phyloP scores from a whole-genome alignment of 208 protist genomes.

The Strigomonas galati region DNA sequence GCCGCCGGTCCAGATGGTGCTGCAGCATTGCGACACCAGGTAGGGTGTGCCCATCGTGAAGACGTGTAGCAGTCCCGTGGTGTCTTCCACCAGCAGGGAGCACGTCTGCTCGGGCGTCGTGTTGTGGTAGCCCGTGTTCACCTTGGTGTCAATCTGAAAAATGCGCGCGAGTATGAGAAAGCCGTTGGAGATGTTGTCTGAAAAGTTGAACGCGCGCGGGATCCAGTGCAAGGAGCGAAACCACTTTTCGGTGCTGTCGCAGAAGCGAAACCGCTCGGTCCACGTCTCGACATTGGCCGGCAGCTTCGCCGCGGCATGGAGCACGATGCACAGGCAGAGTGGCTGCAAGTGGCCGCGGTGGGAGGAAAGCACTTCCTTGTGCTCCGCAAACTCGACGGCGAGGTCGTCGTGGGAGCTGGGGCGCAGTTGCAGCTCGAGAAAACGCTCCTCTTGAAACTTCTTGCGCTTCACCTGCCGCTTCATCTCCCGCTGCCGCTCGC shows the following conservation, averaged over 20 bases:
- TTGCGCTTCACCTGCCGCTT: slow-evolving; percentile 63
- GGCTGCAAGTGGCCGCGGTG: slow-evolving; percentile 57
- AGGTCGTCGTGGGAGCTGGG: slow-evolving; percentile 52
- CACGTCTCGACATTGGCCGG: slow-evolving; percentile 67
- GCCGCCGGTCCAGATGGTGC: slow-evolving; percentile 66
- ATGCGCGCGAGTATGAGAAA: slow-evolving; percentile 79
- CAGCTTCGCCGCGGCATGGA: slow-evolving; percentile 57
- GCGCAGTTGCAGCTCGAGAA: slow-evolving; percentile 61
- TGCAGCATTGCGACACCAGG: slow-evolving; percentile 63
- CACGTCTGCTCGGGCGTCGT: slow-evolving; percentile 75
- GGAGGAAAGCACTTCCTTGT: slow-evolving; percentile 33
- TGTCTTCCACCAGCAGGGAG: slow-evolving; percentile 59
- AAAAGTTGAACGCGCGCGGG: slow-evolving; percentile 64
- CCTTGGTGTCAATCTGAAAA: slow-evolving; percentile 66
- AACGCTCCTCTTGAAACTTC: slow-evolving; percentile 76
- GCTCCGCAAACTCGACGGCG: slow-evolving; percentile 74
- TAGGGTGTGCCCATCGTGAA: slow-evolving; percentile 85
- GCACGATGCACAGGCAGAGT: slow-evolving; percentile 61
- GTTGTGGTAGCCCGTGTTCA: slow-evolving; percentile 42
- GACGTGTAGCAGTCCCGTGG: slow-evolving; percentile 57
- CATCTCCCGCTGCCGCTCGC: slow-evolving; percentile 60
- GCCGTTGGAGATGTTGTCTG: slow-evolving; percentile 41
- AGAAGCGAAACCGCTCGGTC: slow-evolving; percentile 84
- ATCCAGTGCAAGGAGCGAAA: slow-evolving; percentile 78
- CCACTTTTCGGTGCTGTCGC: slow-evolving; percentile 70